phyloP scores from a whole-genome alignment of 1,284 basidiomycete species.

The Phylloporus sp. region DNA sequence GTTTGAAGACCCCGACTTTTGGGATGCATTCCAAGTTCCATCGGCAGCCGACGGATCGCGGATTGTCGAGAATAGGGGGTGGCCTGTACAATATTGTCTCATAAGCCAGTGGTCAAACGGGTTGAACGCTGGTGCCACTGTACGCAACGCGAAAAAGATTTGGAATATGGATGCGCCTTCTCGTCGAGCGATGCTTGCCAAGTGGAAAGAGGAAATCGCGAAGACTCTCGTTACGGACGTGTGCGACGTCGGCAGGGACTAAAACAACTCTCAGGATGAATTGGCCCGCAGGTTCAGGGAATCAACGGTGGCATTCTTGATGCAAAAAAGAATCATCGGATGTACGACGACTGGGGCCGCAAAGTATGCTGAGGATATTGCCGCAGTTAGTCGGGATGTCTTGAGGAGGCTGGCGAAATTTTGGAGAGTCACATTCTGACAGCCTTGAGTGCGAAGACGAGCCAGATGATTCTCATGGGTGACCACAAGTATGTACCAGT shows the following conservation, averaged over 20 bases:
- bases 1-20: conserved; percentile 53
- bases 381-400: conserved; percentile 54
- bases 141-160: conserved; percentile 40
- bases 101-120: conserved; percentile 56
- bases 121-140: conserved; percentile 48
- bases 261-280: conserved; percentile 50
- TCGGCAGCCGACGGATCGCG: conserved; percentile 49
- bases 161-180: conserved; percentile 53
- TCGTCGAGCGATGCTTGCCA: conserved; percentile 42
- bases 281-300: conserved; percentile 49
- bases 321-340: conserved; percentile 64
- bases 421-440: conserved; percentile 71
- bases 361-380: conserved; percentile 59
- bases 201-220: conserved; percentile 54
- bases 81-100: conserved; percentile 50
- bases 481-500: conserved; percentile 67
- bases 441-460: conserved; percentile 54
- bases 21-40: conserved; percentile 59
- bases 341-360: conserved; percentile 76
- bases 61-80: conserved; percentile 49
- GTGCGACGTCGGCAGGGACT: conserved; percentile 46
- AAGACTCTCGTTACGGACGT: conserved; percentile 48
- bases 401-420: conserved; percentile 78
- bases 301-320: conserved; percentile 47
- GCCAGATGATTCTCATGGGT: conserved; percentile 69